Conservation (phyloP, 306 rosid genomes). For the Vachellia pachyceras region DNA sequence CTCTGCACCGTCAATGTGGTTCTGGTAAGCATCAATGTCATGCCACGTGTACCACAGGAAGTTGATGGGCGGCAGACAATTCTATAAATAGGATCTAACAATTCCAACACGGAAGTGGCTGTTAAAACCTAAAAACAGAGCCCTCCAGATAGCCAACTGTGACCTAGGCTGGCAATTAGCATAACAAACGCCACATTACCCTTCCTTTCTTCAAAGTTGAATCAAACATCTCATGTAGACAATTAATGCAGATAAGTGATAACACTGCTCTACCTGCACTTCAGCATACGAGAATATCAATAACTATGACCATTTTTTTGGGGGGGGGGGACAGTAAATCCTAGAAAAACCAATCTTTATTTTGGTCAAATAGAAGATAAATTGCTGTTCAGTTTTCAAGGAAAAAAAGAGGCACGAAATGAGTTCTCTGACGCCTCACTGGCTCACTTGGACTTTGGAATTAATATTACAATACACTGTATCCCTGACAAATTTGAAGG, state of each 20-base stretch:
- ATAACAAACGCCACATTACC: not conserved
- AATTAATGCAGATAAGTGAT: not conserved
- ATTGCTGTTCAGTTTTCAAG: not conserved
- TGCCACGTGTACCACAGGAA: not conserved
- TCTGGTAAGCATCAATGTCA: not conserved
- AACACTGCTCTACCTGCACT: not conserved
- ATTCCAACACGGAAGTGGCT: not conserved
- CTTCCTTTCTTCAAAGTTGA: not conserved
- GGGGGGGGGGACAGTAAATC: not conserved
- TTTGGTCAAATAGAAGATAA: not conserved
- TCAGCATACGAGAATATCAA: not conserved
- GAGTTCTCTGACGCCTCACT: not conserved
- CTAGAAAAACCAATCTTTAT: not conserved
- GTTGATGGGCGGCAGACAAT: not conserved
- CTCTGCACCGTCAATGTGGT: not conserved
- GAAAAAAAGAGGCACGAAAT: not conserved
- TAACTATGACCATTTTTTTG: constrained; percentile 16
- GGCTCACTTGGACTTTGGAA: not conserved
- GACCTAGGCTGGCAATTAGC: not conserved
- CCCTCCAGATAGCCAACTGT: not conserved
- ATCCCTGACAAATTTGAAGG: not conserved
- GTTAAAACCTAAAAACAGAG: not conserved
- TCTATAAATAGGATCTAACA: not conserved
- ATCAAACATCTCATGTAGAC: not conserved
- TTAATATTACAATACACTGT: not conserved